A percentile compares a stretch with the other conserved stretches of the same genome.
These are phyloP conservation scores for Talaromyces sp. DNA, from an alignment of 2,329 filamentous ascomycete species.

Conservation along the genomic window DNA sequence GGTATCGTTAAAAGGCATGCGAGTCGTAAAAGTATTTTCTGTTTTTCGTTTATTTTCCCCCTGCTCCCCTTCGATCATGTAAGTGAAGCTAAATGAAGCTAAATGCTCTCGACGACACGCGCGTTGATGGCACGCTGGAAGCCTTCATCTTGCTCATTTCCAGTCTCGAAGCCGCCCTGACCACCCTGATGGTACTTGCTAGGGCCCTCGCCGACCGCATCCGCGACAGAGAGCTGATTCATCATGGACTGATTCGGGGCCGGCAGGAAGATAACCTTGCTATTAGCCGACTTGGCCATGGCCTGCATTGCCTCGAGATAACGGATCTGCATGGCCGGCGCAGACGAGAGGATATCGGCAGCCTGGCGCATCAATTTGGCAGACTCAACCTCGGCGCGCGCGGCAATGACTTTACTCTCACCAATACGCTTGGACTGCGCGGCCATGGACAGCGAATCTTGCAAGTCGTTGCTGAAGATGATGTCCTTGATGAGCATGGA, in stretches of 20 bases:
- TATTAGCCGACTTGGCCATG: slow-evolving; percentile 91
- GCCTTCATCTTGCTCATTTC: slow-evolving; percentile 41
- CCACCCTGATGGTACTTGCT: slow-evolving; percentile 42
- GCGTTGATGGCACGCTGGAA: slow-evolving; percentile 80
- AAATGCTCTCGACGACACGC: slow-evolving; percentile 80
- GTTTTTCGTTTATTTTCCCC: not conserved
- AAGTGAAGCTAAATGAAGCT: no score
- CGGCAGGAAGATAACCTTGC: slow-evolving; percentile 80
- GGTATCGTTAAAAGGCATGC: not conserved
- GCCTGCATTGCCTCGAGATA: slow-evolving; percentile 98
- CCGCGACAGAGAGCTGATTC: slow-evolving; percentile 44
- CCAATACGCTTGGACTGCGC: slow-evolving; percentile 97
- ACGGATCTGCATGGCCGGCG: slow-evolving; percentile 95
- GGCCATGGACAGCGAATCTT: slow-evolving; percentile 95
- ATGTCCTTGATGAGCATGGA: slow-evolving; percentile 99
- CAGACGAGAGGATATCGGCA: slow-evolving; percentile 84
- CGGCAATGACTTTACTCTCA: slow-evolving; percentile 96
- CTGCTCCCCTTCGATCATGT: not conserved
- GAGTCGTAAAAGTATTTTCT: not conserved
- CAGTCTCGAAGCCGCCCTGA: slow-evolving; percentile 31
- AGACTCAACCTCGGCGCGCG: slow-evolving; percentile 90
- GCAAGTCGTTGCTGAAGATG: slow-evolving; percentile 90
- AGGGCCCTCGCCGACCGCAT: slow-evolving; percentile 51
- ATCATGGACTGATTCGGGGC: slow-evolving; percentile 55
- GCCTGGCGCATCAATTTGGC: slow-evolving; percentile 83